These are phyloP conservation scores for Eutrema salsugineum DNA, from an alignment of 441 rosid species.

Conservation along the genomic window DNA sequence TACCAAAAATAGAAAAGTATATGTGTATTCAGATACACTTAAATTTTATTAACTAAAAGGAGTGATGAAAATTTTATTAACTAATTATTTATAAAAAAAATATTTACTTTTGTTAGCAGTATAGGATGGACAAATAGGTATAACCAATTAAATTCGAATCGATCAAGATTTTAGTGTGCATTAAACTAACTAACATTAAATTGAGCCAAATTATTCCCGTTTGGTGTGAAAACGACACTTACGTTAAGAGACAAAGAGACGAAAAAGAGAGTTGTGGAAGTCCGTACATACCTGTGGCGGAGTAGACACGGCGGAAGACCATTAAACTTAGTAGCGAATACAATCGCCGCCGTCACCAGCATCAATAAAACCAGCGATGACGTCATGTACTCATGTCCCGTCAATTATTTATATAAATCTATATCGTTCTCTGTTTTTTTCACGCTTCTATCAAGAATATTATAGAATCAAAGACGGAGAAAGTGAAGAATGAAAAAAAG, in stretches of 20 bases:
- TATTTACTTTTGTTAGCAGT: too few relatives aligned
- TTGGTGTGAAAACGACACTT: too few relatives aligned
- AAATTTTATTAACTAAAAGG: background rate
- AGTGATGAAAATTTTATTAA: background rate
- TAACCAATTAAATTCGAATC: background rate
- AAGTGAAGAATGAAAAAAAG: too few relatives aligned
- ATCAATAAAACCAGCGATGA: background rate
- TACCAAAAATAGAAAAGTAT: background rate
- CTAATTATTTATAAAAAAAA: too few relatives aligned
- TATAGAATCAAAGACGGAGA: background rate
- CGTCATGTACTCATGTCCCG: constrained; percentile 5
- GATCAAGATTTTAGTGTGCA: background rate
- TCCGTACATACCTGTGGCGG: constrained; percentile 8
- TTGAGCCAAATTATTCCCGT: background rate
- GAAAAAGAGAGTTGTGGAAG: background rate
- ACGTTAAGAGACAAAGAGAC: background rate
- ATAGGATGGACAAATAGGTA: too few relatives aligned
- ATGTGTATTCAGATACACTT: background rate
- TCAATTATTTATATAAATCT: too few relatives aligned
- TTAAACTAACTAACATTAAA: background rate
- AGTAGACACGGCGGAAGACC: constrained; percentile 3
- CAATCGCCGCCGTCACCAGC: constrained; percentile 3
- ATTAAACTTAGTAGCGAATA: background rate
- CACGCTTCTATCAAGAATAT: background rate
- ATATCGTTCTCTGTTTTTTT: too few relatives aligned